Conservation (phyloP, 768 basidiomycete genomes). For the Pulveroboletus ravenelii region DNA sequence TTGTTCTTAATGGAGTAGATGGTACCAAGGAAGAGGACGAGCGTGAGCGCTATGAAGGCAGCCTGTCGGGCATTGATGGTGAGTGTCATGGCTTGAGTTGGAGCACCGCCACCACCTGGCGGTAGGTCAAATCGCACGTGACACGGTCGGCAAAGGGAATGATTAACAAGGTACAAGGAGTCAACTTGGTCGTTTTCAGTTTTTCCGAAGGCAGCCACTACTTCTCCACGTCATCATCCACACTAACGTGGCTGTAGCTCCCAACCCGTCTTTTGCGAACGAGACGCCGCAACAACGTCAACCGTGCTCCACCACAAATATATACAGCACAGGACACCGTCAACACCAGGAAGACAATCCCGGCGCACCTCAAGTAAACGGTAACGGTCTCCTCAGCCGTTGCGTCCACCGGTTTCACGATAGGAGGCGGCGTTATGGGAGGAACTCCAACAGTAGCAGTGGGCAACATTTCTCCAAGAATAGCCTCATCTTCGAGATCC, state of each 20-base stretch:
- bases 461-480: constrained; percentile 11
- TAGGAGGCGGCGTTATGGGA: constrained; percentile 6
- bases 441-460: constrained; percentile 11
- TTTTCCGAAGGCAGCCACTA: constrained; percentile 27
- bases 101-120: not conserved
- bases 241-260: constrained; percentile 43
- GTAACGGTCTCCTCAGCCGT: constrained; percentile 1
- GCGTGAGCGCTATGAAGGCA: constrained; percentile 39
- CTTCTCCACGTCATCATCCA: constrained; percentile 50
- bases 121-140: not conserved
- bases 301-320: constrained; percentile 41
- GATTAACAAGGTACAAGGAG: too few species aligned
- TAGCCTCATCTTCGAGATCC: constrained; percentile 31
- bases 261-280: constrained; percentile 33
- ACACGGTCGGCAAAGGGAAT: too few species aligned
- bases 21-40: constrained; percentile 56
- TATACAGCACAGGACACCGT: constrained; percentile 42
- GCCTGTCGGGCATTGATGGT: constrained; percentile 23
- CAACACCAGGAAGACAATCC: constrained; percentile 36
- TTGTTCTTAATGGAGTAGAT: constrained; percentile 55
- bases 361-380: constrained; percentile 17
- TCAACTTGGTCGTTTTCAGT: too few species aligned
- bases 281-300: constrained; percentile 34
- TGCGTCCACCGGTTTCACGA: not conserved
- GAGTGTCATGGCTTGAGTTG: constrained; percentile 9